A percentile compares a stretch with the other conserved stretches of the same genome.
phyloP scores from a whole-genome alignment of 1,284 basidiomycete species.

The Ganoderma meredithae region DNA sequence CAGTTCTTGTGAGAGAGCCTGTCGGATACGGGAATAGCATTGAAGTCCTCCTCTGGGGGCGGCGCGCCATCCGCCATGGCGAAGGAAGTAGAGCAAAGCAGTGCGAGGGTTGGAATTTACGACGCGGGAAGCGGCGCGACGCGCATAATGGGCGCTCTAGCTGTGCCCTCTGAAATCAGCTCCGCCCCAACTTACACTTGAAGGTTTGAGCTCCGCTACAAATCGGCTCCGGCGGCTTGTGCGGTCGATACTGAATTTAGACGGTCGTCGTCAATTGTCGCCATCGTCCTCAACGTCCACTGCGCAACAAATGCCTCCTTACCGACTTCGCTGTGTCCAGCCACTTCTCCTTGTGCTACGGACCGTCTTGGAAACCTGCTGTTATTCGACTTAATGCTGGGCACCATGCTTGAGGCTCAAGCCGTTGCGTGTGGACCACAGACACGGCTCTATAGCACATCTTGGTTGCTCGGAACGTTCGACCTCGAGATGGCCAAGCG shows the following conservation, averaged over 20 bases:
- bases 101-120: slow-evolving; percentile 29
- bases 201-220: slow-evolving; percentile 11
- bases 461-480: not conserved
- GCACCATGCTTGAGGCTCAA: not conserved
- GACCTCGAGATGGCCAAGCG: not conserved
- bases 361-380: not conserved
- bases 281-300: not conserved
- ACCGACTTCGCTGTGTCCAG: not conserved
- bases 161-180: slow-evolving; percentile 3
- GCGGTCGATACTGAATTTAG: too few relatives aligned
- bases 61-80: slow-evolving; percentile 84
- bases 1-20: slow-evolving; percentile 95
- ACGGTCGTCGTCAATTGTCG: too few relatives aligned
- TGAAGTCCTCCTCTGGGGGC: slow-evolving; percentile 95
- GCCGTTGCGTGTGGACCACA: not conserved
- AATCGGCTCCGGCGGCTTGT: not conserved
- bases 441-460: not conserved
- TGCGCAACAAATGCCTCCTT: not conserved
- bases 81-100: slow-evolving; percentile 19
- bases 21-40: slow-evolving; percentile 81
- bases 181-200: slow-evolving; percentile 11
- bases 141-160: slow-evolving; percentile 26
- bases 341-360: not conserved
- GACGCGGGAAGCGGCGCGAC: slow-evolving; percentile 22
- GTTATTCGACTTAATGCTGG: not conserved